phyloP scores from a whole-genome alignment of 495 filamentous ascomycete genomes.

The Thermochaetoides thermophila region DNA sequence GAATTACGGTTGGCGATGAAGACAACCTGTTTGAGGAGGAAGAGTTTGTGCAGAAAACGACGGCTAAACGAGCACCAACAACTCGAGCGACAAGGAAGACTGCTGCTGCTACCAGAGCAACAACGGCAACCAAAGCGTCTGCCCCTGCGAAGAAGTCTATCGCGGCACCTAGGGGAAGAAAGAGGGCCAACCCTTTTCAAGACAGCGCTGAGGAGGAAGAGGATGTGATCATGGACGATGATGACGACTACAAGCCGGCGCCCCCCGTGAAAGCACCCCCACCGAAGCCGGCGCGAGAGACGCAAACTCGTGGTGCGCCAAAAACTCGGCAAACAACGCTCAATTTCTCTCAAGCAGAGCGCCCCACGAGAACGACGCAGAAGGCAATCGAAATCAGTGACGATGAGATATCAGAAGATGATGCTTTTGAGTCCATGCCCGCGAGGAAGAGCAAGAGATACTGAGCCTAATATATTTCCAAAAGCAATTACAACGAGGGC shows the following conservation, averaged over 20 bases:
- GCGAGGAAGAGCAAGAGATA: constrained; percentile 20
- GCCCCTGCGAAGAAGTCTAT: constrained; percentile 28
- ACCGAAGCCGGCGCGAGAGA: constrained; percentile 9
- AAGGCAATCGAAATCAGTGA: constrained; percentile 48
- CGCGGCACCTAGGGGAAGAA: constrained; percentile 21
- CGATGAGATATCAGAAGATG: constrained; percentile 62
- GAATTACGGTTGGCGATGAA: constrained; percentile 12
- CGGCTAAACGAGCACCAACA: constrained; percentile 21
- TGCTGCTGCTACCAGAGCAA: constrained; percentile 25
- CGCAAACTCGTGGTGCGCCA: constrained; percentile 3
- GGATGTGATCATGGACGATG: constrained; percentile 48
- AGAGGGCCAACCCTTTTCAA: constrained; percentile 39
- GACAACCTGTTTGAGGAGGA: constrained; percentile 29
- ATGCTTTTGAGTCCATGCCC: constrained; percentile 59
- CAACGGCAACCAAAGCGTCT: constrained; percentile 23
- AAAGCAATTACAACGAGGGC: too few species aligned
- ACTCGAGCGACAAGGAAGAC: constrained; percentile 21
- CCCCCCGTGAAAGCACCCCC: constrained; percentile 10
- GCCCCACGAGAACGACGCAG: constrained; percentile 29
- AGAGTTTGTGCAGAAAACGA: constrained; percentile 14
- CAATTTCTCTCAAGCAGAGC: constrained; percentile 51
- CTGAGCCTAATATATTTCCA: too few species aligned
- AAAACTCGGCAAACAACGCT: constrained; percentile 50
- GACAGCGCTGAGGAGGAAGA: constrained; percentile 50
- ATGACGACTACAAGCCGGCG: constrained; percentile 39